Base-by-base conservation (phyloP, 208 protist genomes). In the Trypanosoma mega region DNA sequence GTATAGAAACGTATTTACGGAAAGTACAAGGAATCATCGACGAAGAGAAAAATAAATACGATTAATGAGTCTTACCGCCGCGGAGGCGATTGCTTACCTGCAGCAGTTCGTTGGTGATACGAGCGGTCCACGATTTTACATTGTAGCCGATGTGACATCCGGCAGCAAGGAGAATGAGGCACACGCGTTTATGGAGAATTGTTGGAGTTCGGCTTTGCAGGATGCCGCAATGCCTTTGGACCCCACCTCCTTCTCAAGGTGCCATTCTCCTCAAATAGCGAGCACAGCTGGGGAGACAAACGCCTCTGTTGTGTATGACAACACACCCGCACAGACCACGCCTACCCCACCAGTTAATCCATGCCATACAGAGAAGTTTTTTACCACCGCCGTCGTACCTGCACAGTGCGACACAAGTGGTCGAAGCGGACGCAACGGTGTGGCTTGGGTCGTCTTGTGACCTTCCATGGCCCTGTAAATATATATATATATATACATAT, bases 371-470 rank as follows among this genome's bases (percentile, higher is more conserved):
- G 23, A 60, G 18, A 34, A 48, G 34, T 57, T 57, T 61, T 29
- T 53, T 46, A 26, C 34, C 33, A 27, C 74, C 60, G 47, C 70
- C 64, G 24, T 64, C 63, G 21, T 77, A 74, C 60, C 34, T 27
- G 62, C 71, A 52, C 0, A 85, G 67, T 53, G 59, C 63, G 27
- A 66, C 48, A 36, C 56, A 61, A 14, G 45, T 34, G 20, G 7
- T 55, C 56, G 53, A 60, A 53, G 26, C 58, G 70, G 68, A 0
- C 66, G 65, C 2, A 74, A 65, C n/a, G 80, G 75, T 18, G 58
- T 86, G 1, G 74, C 80, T 0, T 86, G 75, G 80, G 72, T 86
- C 2, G 69, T 86, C 30, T 68, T 75, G 47, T 85, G 47, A 63
- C 2, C 29, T 26, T 54, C 16, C 11, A 37, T 27, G 33, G 12